Evolutionary conservation across 495 filamentous ascomycete genomes (phyloP), one percentile per base, ranked within the genome.

Genomic region (Podospora australis): DNA sequence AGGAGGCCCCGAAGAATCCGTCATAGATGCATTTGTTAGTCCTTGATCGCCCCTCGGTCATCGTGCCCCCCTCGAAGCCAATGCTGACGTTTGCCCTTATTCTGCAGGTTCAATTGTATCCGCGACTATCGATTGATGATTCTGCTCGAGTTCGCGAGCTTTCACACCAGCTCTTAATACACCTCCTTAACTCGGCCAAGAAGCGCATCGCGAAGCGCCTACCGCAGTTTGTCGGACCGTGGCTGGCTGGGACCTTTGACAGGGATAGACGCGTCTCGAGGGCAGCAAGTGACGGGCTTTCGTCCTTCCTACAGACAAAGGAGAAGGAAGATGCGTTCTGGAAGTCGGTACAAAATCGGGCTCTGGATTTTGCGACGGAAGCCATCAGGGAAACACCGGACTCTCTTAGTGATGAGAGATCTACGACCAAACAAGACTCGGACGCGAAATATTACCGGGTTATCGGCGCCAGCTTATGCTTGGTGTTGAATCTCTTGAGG

Each of bases 161-260:
- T 25, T 77, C 92, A 29, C 88, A 96, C 63, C 69, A 63, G 10
- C 60, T 90, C 16, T 88, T 89, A 49, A 83, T 87, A 45, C 73
- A 81, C 35, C 73, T 97, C 34, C 78, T 86, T 39, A 75, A 71
- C 14, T 77, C 83, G 7, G 80, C 78, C 20, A 85, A 88, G 16
- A 95, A 90, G 67, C 78, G 87, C 44, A 81, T 94, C 55, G 87
- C 83, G 28, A 87, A 79, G 54, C 72, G 84, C 57, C 72, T 97
- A 51, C 79, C 88, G 2, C 77, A 78, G 22, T 73, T 94, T 24
- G 81, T 89, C 17, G 88, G 87, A 6, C 73, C 88, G 9, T 99
- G 94, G 94, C 74, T 96, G 21, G 84, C 84, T 22, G 91, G 94
- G 10, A 74, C 83, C 2, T 91, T 89, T 59, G 94, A 99, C 60